Percentiles rank a stretch among this genome's conserved stretches.
These are phyloP conservation scores for Pleurotus salmoneostramineus DNA, from an alignment of 768 basidiomycete species.

Conservation along the genomic window DNA sequence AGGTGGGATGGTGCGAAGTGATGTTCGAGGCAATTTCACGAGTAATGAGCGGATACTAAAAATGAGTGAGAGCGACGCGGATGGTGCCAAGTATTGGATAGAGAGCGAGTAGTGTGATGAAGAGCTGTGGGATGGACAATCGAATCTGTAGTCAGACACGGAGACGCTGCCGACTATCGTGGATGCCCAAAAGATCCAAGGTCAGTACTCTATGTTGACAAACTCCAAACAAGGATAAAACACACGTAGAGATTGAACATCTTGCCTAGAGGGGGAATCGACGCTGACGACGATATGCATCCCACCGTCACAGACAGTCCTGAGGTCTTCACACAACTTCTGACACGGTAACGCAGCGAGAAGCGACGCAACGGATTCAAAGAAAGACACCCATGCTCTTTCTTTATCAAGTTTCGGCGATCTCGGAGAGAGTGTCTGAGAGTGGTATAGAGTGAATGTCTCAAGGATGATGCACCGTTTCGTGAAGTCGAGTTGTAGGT, in stretches of 20 bases:
- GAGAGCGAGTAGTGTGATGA: neutral
- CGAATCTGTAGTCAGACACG: neutral
- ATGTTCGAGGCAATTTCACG: neutral
- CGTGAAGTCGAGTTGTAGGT: neutral
- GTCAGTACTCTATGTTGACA: neutral
- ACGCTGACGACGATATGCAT: neutral
- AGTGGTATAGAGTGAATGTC: neutral
- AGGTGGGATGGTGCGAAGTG: neutral
- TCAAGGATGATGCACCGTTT: constrained; percentile 1
- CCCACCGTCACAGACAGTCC: too few species aligned
- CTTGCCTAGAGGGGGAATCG: neutral
- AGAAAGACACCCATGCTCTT: neutral
- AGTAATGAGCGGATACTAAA: neutral
- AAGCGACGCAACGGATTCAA: neutral
- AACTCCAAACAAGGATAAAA: neutral
- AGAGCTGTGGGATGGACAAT: neutral
- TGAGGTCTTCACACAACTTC: neutral
- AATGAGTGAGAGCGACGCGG: neutral
- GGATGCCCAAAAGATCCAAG: neutral
- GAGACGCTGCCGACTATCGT: neutral
- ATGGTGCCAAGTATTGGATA: neutral
- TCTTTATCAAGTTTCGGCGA: neutral
- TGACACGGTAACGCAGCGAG: neutral
- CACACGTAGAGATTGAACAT: neutral
- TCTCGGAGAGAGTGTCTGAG: neutral